Conservation (phyloP, 2,329 filamentous ascomycete species). For the Venturia oleaginea region DNA sequence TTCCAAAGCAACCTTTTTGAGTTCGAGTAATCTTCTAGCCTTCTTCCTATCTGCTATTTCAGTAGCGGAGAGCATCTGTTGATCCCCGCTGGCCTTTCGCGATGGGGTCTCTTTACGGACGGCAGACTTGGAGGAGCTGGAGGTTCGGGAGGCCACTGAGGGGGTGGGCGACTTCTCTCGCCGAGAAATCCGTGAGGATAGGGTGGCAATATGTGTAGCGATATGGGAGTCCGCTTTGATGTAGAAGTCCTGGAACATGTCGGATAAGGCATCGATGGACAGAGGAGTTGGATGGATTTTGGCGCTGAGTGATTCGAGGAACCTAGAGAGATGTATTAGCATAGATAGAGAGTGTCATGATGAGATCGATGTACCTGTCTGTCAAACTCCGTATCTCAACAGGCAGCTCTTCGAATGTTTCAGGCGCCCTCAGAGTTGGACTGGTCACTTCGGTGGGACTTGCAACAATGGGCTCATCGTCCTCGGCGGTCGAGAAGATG, state of each 20-base stretch:
- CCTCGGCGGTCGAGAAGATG: slow-evolving; percentile 33
- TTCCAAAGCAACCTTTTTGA: slow-evolving; percentile 68
- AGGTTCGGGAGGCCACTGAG: slow-evolving; percentile 46
- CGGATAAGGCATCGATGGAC: slow-evolving; percentile 69
- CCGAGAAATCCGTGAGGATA: slow-evolving; percentile 60
- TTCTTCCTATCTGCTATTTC: slow-evolving; percentile 75
- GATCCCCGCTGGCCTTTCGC: slow-evolving; percentile 27
- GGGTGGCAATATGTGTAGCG: slow-evolving; percentile 71
- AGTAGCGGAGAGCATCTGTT: slow-evolving; percentile 79
- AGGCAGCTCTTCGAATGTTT: slow-evolving; percentile 79
- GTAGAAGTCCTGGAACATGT: slow-evolving; percentile 95
- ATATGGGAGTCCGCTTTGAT: slow-evolving; percentile 70
- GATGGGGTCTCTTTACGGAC: slow-evolving; percentile 3
- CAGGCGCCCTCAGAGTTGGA: slow-evolving; percentile 36
- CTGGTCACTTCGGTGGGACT: slow-evolving; percentile 21
- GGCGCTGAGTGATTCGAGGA: slow-evolving; percentile 80
- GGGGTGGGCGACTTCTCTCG: slow-evolving; percentile 54
- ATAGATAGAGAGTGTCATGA: background rate
- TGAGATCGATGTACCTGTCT: slow-evolving; percentile 54
- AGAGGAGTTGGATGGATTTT: slow-evolving; percentile 80
- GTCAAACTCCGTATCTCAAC: slow-evolving; percentile 87
- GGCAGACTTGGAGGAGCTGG: slow-evolving; percentile 33
- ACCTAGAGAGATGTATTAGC: slow-evolving; percentile 44
- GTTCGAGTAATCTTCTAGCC: slow-evolving; percentile 66
- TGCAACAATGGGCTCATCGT: slow-evolving; percentile 22